A percentile compares a stretch with the other conserved stretches of the same genome.
Conservation (phyloP, 31 red algal genomes). For the Asparagopsis taxiformis region DNA sequence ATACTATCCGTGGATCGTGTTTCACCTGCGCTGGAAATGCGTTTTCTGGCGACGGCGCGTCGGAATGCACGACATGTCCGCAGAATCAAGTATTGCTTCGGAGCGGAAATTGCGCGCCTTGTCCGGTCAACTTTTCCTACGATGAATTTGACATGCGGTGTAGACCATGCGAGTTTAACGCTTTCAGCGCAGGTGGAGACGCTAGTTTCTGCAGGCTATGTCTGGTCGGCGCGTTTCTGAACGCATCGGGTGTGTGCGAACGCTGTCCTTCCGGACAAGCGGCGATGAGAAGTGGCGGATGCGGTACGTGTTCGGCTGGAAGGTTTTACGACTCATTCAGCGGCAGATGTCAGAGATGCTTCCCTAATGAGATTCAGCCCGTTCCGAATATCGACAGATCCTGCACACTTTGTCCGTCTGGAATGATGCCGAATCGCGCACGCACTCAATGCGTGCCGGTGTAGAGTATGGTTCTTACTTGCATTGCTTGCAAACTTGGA, state of each 20-base stretch:
- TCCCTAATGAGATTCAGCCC: neutral
- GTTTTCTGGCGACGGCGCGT: slow-evolving; percentile 7
- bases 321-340: neutral
- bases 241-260: neutral
- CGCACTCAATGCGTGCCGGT: neutral
- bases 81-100: slow-evolving; percentile 2
- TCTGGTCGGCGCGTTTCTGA: neutral
- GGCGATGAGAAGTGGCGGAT: neutral
- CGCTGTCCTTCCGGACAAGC: neutral
- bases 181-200: slow-evolving; percentile 10
- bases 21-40: slow-evolving; percentile 18
- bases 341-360: neutral
- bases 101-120: slow-evolving; percentile 8
- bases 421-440: neutral
- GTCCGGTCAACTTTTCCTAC: slow-evolving; percentile 1
- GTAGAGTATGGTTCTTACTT: no score
- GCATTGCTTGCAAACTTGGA: no score
- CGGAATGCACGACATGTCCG: slow-evolving; percentile 15
- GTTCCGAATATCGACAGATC: neutral
- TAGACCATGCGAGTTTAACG: slow-evolving; percentile 2
- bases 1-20: slow-evolving; percentile 3
- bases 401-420: neutral
- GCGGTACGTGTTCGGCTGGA: neutral
- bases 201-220: neutral
- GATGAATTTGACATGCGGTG: slow-evolving; percentile 1